Evolutionary conservation across 768 basidiomycete genomes (phyloP).

Genomic region (Pholiota microspora): DNA sequence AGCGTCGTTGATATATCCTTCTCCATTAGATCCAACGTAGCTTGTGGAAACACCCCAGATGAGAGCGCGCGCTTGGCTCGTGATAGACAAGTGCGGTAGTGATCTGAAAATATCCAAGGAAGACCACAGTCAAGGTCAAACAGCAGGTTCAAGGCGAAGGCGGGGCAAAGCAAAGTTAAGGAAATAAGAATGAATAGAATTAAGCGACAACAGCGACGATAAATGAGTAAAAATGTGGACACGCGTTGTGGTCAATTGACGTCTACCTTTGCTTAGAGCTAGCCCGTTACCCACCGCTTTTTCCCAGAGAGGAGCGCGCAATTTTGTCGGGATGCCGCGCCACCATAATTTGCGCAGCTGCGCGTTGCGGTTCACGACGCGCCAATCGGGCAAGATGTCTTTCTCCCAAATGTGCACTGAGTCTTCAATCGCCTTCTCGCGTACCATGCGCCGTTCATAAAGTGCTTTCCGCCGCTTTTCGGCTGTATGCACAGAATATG

Average conservation of each 20-base stretch:
- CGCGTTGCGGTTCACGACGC: conserved; percentile 63
- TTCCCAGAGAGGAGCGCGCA: conserved; percentile 82
- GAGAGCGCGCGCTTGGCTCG: conserved; percentile 71
- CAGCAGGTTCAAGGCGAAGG: background rate
- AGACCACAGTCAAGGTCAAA: background rate
- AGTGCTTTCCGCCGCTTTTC: conserved; percentile 66
- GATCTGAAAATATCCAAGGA: conserved; percentile 42
- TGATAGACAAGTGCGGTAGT: conserved; percentile 66
- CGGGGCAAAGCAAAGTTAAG: background rate
- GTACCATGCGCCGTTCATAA: conserved; percentile 57
- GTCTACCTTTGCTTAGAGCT: conserved; percentile 73
- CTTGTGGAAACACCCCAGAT: conserved; percentile 63
- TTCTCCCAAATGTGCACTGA: conserved; percentile 75
- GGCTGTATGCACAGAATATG: conserved; percentile 39
- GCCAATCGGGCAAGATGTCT: conserved; percentile 82
- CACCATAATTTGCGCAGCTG: conserved; percentile 78
- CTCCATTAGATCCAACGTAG: conserved; percentile 64
- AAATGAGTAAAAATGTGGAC: conserved; percentile 7
- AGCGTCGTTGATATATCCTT: conserved; percentile 73
- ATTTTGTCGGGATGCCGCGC: conserved; percentile 81
- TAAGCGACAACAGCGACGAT: background rate
- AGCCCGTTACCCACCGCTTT: conserved; percentile 82
- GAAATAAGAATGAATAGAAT: background rate
- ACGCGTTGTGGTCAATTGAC: background rate
- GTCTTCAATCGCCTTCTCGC: conserved; percentile 69